phyloP scores from a whole-genome alignment of 805 yeast genomes.

The Myxozyma nipponensis region DNA sequence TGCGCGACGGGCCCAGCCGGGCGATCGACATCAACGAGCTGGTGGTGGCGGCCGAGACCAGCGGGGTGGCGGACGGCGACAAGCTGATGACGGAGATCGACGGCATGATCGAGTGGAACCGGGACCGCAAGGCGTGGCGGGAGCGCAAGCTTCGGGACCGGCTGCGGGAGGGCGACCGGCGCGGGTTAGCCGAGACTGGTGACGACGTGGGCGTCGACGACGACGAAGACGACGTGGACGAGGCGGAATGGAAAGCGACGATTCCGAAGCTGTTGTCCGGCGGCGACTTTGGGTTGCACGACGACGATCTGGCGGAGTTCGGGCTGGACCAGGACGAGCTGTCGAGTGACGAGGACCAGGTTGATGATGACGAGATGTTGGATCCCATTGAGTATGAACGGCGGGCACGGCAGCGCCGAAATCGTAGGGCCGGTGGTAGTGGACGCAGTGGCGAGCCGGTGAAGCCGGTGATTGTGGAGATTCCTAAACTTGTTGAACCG shows the following conservation, averaged over 20 bases:
- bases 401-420: conserved; percentile 30
- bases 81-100: conserved; percentile 42
- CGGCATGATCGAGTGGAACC: conserved; percentile 39
- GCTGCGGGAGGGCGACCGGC: conserved; percentile 18
- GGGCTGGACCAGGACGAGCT: conserved; percentile 35
- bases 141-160: conserved; percentile 25
- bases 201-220: conserved; percentile 30
- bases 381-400: conserved; percentile 34
- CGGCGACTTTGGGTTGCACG: conserved; percentile 48
- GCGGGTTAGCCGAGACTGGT: conserved; percentile 28
- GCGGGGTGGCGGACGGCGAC: conserved; percentile 2
- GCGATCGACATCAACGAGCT: conserved; percentile 30
- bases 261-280: conserved; percentile 43
- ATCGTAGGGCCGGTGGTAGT: conserved; percentile 17
- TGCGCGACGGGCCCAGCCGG: conserved; percentile 49
- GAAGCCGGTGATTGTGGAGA: conserved; percentile 20
- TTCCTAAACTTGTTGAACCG: conserved; percentile 20
- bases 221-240: conserved; percentile 32
- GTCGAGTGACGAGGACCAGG: conserved; percentile 36
- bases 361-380: conserved; percentile 33
- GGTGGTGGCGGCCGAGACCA: conserved; percentile 10
- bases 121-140: conserved; percentile 38
- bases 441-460: conserved; percentile 27
- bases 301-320: conserved; percentile 47
- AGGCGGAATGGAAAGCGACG: conserved; percentile 45